Percentiles rank a stretch among this genome's conserved stretches.
Conservation (phyloP, 352 stramenopile species). For the Phytophthora rubi region DNA sequence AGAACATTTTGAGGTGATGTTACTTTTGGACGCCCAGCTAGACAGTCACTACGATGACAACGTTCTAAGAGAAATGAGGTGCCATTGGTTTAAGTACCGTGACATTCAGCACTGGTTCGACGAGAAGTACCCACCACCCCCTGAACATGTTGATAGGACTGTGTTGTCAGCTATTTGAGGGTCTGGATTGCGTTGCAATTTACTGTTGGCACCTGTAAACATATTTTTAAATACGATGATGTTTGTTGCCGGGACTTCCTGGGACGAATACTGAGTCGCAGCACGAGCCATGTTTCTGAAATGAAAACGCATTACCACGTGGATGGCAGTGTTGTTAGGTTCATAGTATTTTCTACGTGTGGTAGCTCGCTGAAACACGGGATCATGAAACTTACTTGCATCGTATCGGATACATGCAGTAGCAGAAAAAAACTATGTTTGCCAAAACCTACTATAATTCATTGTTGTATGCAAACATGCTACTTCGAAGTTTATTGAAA, state of each 20-base stretch:
- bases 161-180: no score
- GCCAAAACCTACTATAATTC: background rate
- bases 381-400: no score
- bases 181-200: no score
- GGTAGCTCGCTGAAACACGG: no score
- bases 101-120: background rate
- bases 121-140: background rate
- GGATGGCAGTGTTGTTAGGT: no score
- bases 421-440: no score
- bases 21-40: background rate
- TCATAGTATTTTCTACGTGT: no score
- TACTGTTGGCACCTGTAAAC: background rate
- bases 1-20: background rate
- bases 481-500: background rate
- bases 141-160: background rate
- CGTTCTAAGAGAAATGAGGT: background rate
- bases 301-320: no score
- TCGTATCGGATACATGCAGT: no score
- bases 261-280: no score
- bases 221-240: background rate
- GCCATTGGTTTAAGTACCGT: background rate
- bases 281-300: no score
- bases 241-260: no score
- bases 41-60: background rate
- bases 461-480: background rate